These are phyloP conservation scores for Camillea tinctor DNA, from an alignment of 2,329 filamentous ascomycete species.

Conservation along the genomic window DNA sequence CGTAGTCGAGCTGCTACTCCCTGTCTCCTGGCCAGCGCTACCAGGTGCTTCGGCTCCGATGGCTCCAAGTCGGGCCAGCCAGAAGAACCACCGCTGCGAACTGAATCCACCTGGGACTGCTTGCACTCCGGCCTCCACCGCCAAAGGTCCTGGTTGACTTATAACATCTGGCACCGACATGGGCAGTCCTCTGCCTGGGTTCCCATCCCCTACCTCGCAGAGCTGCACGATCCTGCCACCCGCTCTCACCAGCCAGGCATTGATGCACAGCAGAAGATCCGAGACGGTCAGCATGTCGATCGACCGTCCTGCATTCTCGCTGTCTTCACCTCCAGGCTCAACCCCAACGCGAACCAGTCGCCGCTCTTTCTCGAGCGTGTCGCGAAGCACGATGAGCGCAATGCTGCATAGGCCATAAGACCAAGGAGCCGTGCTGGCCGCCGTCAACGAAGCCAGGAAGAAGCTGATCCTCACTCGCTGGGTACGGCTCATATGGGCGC, in stretches of 20 bases:
- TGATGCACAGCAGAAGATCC: constrained; percentile 16
- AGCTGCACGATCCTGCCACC: constrained; percentile 19
- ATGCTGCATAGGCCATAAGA: constrained; percentile 19
- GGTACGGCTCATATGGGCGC: constrained; percentile 21
- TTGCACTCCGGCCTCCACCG: constrained; percentile 15
- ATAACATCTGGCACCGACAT: constrained; percentile 14
- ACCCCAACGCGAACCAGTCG: constrained; percentile 15
- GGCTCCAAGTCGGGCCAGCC: constrained; percentile 20
- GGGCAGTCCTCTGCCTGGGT: neutral
- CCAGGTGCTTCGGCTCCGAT: constrained; percentile 17
- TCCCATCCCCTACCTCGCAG: constrained; percentile 19
- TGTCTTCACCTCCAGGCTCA: constrained; percentile 20
- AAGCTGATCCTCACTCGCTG: constrained; percentile 17
- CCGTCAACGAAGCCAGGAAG: constrained; percentile 18
- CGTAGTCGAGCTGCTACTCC: constrained; percentile 8
- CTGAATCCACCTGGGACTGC: constrained; percentile 16
- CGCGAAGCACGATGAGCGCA: constrained; percentile 19
- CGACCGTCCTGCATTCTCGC: constrained; percentile 18
- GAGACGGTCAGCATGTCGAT: constrained; percentile 21
- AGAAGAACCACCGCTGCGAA: constrained; percentile 22
- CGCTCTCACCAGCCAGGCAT: constrained; percentile 19
- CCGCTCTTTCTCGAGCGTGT: constrained; percentile 18
- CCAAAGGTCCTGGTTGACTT: constrained; percentile 13
- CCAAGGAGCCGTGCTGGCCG: constrained; percentile 19
- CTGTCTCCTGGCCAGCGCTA: neutral